Conservation (phyloP, 1,139 yeast genomes). For the Taiozyma sp. region DNA sequence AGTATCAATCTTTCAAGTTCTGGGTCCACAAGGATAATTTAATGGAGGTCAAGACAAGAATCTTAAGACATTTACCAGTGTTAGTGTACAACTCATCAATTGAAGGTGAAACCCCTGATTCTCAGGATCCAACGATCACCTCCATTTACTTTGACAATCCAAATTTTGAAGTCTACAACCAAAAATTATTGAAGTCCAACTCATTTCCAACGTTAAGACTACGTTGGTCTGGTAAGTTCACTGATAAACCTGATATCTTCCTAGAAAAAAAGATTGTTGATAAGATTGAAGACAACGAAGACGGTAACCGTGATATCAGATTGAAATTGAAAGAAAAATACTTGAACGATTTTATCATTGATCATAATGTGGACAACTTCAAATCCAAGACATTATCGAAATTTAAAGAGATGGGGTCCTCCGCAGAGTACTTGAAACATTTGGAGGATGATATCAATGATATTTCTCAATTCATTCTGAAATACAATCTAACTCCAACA, state of each 20-base stretch:
- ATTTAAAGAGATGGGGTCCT: constrained; percentile 53
- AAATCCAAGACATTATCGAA: constrained; percentile 46
- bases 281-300: constrained; percentile 49
- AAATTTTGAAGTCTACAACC: constrained; percentile 79
- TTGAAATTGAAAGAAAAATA: constrained; percentile 76
- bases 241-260: constrained; percentile 70
- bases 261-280: constrained; percentile 74
- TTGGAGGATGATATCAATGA: constrained; percentile 51
- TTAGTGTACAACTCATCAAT: constrained; percentile 54
- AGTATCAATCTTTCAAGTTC: constrained; percentile 78
- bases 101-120: constrained; percentile 34
- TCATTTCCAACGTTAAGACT: constrained; percentile 76
- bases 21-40: constrained; percentile 96
- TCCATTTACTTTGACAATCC: constrained; percentile 86
- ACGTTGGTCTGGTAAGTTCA: constrained; percentile 86
- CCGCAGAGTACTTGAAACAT: constrained; percentile 44
- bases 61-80: constrained; percentile 89
- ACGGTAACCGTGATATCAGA: constrained; percentile 38
- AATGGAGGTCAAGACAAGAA: constrained; percentile 94
- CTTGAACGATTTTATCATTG: constrained; percentile 55
- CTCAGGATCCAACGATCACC: constrained; percentile 79
- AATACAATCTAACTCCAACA: constrained; percentile 74
- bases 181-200: constrained; percentile 68
- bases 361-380: constrained; percentile 39
- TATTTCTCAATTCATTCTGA: constrained; percentile 59